Base-by-base conservation (phyloP, 768 basidiomycete genomes). In the Collybia nuda region DNA sequence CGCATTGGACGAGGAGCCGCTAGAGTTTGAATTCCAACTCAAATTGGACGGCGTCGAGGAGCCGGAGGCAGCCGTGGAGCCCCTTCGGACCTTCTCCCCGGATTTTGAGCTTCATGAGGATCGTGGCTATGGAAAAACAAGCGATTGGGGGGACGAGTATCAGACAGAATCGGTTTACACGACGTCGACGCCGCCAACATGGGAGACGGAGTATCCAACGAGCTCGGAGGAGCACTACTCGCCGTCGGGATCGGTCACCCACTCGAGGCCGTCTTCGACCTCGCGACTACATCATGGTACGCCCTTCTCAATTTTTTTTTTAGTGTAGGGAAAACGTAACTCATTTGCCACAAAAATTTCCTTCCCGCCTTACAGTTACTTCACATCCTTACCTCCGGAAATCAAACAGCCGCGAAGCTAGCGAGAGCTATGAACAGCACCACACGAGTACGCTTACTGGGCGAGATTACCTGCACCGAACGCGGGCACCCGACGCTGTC, bases 1-100 rank as follows among this genome's bases (percentile, higher is more conserved):
- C 0, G 81, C 87, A 0, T 70, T 88, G 44, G 79, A 80, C 1
- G 73, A 84, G 52, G 78, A 81, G 48, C 86, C 86, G 5, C 58
- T 77, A 38, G 69, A 83, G 43, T 79, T 86, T 56, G 85, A 88
- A 62, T 89, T 86, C 60, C 85, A 88, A 65, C 70, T 85, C 40
- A 72, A 74, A 21, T 48, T 75, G 5, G 61, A 62, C 6, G 60
- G 56, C 17, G 54, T 49, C 32, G 32, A 32, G 14, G 49, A 56
- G 22, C 51, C 53, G 40, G 51, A 59, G 46, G 59, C 46, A n/a
- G 54, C 42, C 15, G 11, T 50, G 44, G 32, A 52, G 5, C 42
- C 37, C 11, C 49, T 76, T 24, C 69, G 69, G 15, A 55, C 72
- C 1, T 74, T 74, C 50, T 74, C 75, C 1, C 72, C 73, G 1